Evolutionary conservation across 2,329 filamentous ascomycete species (phyloP), one percentile per base, ranked within the genome.

Genomic region (Thelonectria blattea): DNA sequence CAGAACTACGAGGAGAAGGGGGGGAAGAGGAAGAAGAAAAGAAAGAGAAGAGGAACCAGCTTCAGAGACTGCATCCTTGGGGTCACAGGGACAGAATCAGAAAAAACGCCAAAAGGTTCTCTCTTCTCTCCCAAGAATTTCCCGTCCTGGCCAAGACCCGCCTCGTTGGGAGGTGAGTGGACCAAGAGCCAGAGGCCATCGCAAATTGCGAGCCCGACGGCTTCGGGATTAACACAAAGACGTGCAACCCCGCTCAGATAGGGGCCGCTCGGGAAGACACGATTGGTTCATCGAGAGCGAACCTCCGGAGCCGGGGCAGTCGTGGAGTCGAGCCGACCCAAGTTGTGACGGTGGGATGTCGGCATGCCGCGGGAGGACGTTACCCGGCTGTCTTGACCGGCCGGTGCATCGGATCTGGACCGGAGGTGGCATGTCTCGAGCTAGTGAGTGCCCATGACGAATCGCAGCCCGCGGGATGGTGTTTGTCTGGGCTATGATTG

Each of bases 291-390:
- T 24, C 48, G 37, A 32, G 43, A 18, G 51, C 3, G 22, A 6
- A 24, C 22, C 27, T 64, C 68, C 65, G 65, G 62, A 69, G 68
- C 65, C 65, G 68, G 68, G 68, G 65, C 60, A 63, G 63, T 11
- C 56, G 37, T 49, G 47, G 52, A 45, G 14, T 34, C 24, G 48
- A n/a, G 46, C 42, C 42, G 34, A 48, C 47, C 50, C 22, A 47
- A 22, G 41, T 47, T 47, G 51, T 60, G 54, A 50, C 43, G 54
- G 53, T 48, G 39, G 43, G 30, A 47, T 41, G n/a, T 45, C 22
- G 34, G 54, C 41, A 39, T 57, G 49, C 37, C 30, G 45, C 49
- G 45, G 50, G 49, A 57, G 49, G 61, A 60, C 56, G 56, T 56
- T 63, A 60, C 55, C 62, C 41, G 52, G 50, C 27, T 57, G 50